These are phyloP conservation scores for Leishmania mexicana DNA, from an alignment of 208 protist species.

Conservation along the genomic window DNA sequence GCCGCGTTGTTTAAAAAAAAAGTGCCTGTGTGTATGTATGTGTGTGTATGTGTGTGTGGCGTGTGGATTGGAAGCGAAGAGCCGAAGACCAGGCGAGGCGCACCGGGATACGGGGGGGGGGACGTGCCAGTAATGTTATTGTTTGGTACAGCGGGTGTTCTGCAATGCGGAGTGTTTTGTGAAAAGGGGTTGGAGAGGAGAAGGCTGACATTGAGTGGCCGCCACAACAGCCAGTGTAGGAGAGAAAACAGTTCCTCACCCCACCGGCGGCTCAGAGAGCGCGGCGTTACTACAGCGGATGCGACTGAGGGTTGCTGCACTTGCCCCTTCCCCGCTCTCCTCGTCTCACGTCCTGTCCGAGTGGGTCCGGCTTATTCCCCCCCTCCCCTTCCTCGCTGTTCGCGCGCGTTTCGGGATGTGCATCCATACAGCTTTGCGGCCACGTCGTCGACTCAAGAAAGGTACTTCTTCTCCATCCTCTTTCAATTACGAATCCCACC, in stretches of 20 bases:
- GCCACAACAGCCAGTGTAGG: neutral
- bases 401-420: neutral
- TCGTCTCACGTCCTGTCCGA: neutral
- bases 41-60: neutral
- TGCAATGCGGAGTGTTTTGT: neutral
- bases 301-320: neutral
- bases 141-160: neutral
- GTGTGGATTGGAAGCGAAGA: neutral
- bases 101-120: neutral
- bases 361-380: neutral
- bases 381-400: neutral
- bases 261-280: neutral
- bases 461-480: no score
- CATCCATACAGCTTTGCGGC: neutral
- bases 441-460: neutral
- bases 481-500: neutral
- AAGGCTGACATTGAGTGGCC: neutral
- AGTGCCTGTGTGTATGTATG: neutral
- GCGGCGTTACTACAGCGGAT: neutral
- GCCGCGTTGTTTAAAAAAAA: no score
- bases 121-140: neutral
- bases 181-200: neutral
- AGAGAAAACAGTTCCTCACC: neutral
- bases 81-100: neutral
- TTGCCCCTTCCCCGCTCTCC: neutral